Base-by-base conservation (phyloP, 2,329 filamentous ascomycete species). In the Hypoxylon rubiginosum region DNA sequence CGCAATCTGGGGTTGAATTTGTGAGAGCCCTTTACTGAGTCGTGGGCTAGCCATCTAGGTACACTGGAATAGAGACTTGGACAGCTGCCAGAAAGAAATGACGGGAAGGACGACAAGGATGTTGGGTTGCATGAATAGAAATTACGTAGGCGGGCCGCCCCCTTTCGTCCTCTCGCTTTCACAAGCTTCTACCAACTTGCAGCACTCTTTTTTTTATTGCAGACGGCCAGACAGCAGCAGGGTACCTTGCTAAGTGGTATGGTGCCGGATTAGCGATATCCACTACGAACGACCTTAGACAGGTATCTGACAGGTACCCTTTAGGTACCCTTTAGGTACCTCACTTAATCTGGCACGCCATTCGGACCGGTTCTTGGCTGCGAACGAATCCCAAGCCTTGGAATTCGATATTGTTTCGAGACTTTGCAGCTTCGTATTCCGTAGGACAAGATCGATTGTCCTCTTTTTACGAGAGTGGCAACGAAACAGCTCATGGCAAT, bases 311-410 rank as follows among this genome's bases (percentile, higher is more conserved):
- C 10, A 49, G 52, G 62, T 65, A 65, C 26, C 26, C 26, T 7
- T 28, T 3, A 28, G 26, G 26, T 28, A 28, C n/a, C 28, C 4
- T 11, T 48, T 24, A 26, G 11, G 45, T 48, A 48, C 1, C n/a
- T 30, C 24, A 30, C 24, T 49, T 9, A 28, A 30, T 49, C 46
- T 49, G 46, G 46, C 24, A 26, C 24, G 21, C 24, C 46, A 68
- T 66, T 68, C 63, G 66, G 66, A 58, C 66, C 63, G 66, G 66
- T 58, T 66, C 56, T 68, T 66, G 49, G 58, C 66, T 55, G 62
- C 55, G 52, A 66, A 65, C 58, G 50, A 59, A 54, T 21, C 28
- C 32, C 43, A 36, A 43, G 39, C n/a, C n/a, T 15, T 34, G 57
- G 65, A 65, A 62, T 67, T 67, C 54, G 46, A 53, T 11, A 24